Base-by-base conservation (phyloP, 345 rosid species). In the Camelina laxa region DNA sequence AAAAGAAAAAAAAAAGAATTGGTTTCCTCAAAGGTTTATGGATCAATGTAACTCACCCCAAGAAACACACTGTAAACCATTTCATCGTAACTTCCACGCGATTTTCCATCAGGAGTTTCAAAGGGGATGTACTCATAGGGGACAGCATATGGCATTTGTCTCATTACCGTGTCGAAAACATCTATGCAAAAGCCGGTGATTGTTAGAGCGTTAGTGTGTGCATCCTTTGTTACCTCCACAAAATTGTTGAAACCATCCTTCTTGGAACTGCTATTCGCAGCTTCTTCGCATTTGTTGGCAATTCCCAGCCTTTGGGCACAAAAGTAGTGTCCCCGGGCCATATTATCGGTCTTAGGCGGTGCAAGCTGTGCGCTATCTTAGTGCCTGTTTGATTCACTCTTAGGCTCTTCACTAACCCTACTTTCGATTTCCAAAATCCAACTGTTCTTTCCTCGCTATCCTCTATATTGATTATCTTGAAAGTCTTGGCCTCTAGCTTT, bases 261-360 rank as follows among this genome's bases (percentile, higher is more conserved):
- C 63, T 69, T 15, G 91, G 90, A n/a, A 89, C 87, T 33, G 81
- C 86, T 50, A 87, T 79, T 0, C 49, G 57, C 39, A 89, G 45
- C 81, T 51, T 85, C 70, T 82, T 84, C 59, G 19, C 71, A 7
- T 74, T 85, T 35, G 77, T 82, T 50, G 86, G 88, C 2, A 73
- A 8, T 5, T 79, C 82, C 88, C 88, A 84, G 1, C 89, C 91
- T 64, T 12, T 85, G 0, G 91, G 88, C 31, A 45, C 54, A 10
- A 45, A 2, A 5, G 7, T 50, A 11, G 67, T 77, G 38, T 77
- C 76, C n/a, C 80, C 80, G 0, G 72, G 76, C 80, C 76, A 77
- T 65, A 65, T 71, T n/a, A 77, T 65, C 3, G 60, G 67, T 71
- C 76, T 70, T 31, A 77, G 80, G 20, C 48, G 19, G 12, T 9